Conservation (phyloP, 148 eudicot species). For the Arctostaphylos glauca region DNA sequence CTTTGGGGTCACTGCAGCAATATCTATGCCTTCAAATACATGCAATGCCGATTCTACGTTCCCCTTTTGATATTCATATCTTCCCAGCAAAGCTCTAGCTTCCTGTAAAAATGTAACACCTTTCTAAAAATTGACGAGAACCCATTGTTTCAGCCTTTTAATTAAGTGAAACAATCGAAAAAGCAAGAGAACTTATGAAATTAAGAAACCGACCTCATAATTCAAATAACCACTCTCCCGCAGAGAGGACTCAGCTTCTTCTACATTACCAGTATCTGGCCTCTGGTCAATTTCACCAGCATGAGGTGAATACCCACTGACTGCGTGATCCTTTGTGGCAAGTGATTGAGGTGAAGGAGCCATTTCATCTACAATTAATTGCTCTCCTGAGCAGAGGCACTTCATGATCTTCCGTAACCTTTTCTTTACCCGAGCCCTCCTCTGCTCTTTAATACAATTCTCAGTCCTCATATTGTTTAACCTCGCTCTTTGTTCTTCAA, state of each 20-base stretch:
- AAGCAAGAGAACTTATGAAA: background rate
- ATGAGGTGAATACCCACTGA: constrained; percentile 32
- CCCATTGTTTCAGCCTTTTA: background rate
- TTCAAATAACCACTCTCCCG: constrained; percentile 80
- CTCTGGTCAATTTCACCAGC: constrained; percentile 42
- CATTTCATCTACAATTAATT: constrained; percentile 39
- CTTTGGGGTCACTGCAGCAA: constrained; percentile 59
- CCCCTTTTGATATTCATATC: constrained; percentile 91
- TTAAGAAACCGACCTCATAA: constrained; percentile 60
- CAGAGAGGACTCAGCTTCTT: constrained; percentile 92
- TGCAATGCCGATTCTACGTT: constrained; percentile 86
- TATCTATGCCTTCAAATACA: constrained; percentile 93
- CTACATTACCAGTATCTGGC: constrained; percentile 63
- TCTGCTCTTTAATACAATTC: constrained; percentile 21
- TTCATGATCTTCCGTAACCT: constrained; percentile 55
- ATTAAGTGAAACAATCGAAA: background rate
- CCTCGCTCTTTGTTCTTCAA: constrained; percentile 26
- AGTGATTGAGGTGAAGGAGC: constrained; percentile 47
- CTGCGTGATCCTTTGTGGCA: constrained; percentile 42
- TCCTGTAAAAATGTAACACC: constrained; percentile 46
- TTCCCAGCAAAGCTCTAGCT: constrained; percentile 93
- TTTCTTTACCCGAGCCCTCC: constrained; percentile 17
- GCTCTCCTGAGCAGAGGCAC: constrained; percentile 68
- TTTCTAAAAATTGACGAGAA: background rate
- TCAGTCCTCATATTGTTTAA: constrained; percentile 41